Evolutionary conservation across 768 basidiomycete genomes (phyloP).

Genomic region (Dioszegia aurantiaca): DNA sequence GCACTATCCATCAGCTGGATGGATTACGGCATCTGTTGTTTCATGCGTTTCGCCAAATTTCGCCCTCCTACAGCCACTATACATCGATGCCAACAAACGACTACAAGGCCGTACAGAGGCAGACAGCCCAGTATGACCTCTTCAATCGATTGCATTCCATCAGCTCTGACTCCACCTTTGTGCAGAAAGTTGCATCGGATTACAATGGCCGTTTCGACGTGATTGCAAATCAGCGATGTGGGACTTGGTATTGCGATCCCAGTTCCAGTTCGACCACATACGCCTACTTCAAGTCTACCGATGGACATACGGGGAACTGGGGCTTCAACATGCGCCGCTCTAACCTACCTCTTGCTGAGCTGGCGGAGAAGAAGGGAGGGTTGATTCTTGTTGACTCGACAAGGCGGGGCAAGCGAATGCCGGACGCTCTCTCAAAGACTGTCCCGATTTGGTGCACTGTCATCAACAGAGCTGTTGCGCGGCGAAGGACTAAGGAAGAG

Average conservation of each 20-base stretch:
- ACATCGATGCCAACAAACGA: no score
- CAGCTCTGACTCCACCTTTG: constrained; percentile 69
- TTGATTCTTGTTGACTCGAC: constrained; percentile 89
- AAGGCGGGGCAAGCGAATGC: constrained; percentile 84
- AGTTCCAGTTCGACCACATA: constrained; percentile 31
- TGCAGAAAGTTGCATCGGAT: constrained; percentile 58
- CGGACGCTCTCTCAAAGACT: constrained; percentile 89
- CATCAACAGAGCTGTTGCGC: constrained; percentile 62
- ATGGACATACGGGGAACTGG: constrained; percentile 83
- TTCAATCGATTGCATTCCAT: constrained; percentile 89
- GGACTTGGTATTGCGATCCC: constrained; percentile 88
- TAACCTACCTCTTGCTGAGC: constrained; percentile 72
- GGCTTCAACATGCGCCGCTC: constrained; percentile 76
- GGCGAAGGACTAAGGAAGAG: constrained; percentile 21
- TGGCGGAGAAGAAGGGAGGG: constrained; percentile 63
- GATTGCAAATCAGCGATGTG: constrained; percentile 84
- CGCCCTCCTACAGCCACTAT: no score
- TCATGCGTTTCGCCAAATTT: no score
- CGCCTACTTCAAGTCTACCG: constrained; percentile 90
- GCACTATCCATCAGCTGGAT: no score
- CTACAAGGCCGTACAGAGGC: constrained; percentile 33
- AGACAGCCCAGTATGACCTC: constrained; percentile 58
- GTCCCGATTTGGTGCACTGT: constrained; percentile 90
- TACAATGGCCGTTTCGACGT: constrained; percentile 39
- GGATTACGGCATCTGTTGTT: no score